Evolutionary conservation across 805 yeast species (phyloP), one percentile per base, ranked within the genome.

Genomic region (Tetrapisispora phaffii): DNA sequence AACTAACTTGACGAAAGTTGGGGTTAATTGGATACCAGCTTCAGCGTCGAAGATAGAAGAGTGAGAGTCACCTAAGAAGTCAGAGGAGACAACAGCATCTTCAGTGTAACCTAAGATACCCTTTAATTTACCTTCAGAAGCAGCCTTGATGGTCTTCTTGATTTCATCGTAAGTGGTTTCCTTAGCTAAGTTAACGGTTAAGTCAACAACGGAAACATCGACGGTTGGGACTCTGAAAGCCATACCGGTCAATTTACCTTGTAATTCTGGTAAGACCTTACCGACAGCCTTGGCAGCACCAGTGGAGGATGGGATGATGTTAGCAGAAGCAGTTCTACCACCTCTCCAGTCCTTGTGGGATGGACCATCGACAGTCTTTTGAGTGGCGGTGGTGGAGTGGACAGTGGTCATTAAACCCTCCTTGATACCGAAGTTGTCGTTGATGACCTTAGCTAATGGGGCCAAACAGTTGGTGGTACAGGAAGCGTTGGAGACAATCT

Each of bases 291-390:
- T 79, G 52, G 85, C 85, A 57, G 85, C 85, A 74, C 85, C 85
- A 45, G 85, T 79, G 55, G 84, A 77, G 47, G 84, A 79, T 68
- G 85, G 85, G 60, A 79, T 79, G 65, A 79, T 79, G 77, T 79
- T 79, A 62, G 79, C 83, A 51, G 82, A 76, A 62, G 85, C 85
- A 58, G 84, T 77, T 73, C 85, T 75, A 67, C 84, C 85, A 72
- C 84, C 84, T 76, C 85, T 77, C 85, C 85, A 79, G 72, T 79
- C 85, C 72, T 79, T 79, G 72, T 77, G 82, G 66, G 85, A 79
- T 64, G 84, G 82, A 71, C 84, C 84, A 65, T 79, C 85, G 58
- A 79, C 85, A 51, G 83, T 77, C 73, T 79, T 79, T 68, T 79
- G 84, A 53, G 84, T 76, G 50, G 84, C 84, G 51, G 84, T 79